Evolutionary conservation across 768 basidiomycete genomes (phyloP).

Genomic region (Tubosaeta sp.): DNA sequence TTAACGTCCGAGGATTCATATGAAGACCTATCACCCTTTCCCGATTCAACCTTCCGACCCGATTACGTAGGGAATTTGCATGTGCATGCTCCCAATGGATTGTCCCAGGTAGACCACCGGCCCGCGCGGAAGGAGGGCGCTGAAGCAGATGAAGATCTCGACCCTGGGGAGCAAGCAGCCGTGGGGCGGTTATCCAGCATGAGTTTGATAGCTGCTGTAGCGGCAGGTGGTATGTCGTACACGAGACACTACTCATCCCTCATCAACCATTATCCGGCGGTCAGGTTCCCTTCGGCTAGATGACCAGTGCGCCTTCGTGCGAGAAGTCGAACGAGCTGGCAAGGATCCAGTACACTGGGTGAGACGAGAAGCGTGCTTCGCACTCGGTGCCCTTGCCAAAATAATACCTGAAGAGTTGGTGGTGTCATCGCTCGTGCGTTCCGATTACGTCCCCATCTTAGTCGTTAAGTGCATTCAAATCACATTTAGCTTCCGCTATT

Average conservation of each 20-base stretch:
- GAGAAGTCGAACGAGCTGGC: slow-evolving; percentile 67
- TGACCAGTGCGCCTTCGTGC: slow-evolving; percentile 61
- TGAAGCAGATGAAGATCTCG: slow-evolving; percentile 38
- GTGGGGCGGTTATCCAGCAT: slow-evolving; percentile 87
- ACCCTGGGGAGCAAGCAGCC: slow-evolving; percentile 64
- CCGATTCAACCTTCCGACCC: slow-evolving; percentile 10
- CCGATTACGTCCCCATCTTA: slow-evolving; percentile 5
- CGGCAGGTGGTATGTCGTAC: slow-evolving; percentile 61
- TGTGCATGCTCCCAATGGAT: slow-evolving; percentile 8
- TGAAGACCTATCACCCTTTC: slow-evolving; percentile 14
- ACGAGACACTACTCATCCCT: slow-evolving; percentile 4
- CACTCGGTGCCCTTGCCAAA: slow-evolving; percentile 84
- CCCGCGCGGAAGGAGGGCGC: slow-evolving; percentile 12
- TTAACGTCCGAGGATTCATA: slow-evolving; percentile 9
- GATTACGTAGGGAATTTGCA: slow-evolving; percentile 13
- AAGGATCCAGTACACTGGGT: slow-evolving; percentile 73
- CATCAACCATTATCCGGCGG: slow-evolving; percentile 4
- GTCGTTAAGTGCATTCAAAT: slow-evolving; percentile 1
- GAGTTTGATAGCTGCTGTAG: slow-evolving; percentile 87
- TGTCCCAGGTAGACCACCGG: slow-evolving; percentile 13
- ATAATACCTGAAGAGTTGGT: slow-evolving; percentile 76
- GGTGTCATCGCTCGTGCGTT: slow-evolving; percentile 53
- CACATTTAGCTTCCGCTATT: slow-evolving; percentile 71
- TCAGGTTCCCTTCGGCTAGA: slow-evolving; percentile 54
- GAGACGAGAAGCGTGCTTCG: slow-evolving; percentile 80